Evolutionary conservation across 139 green algal species (phyloP).

Genomic region (Micractinium sp.): DNA sequence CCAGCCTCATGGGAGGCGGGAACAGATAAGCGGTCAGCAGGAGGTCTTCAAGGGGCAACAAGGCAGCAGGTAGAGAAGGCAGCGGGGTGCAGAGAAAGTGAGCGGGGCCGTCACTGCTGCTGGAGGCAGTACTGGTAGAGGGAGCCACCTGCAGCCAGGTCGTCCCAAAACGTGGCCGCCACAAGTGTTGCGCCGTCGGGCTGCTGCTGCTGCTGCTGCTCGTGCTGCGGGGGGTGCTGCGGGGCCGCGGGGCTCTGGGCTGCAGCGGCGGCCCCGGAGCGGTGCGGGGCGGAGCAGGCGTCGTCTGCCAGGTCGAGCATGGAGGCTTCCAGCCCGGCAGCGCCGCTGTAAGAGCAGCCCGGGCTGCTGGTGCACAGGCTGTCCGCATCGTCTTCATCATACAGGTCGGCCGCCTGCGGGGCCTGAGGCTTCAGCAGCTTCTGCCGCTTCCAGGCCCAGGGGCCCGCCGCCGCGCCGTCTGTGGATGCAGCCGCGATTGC

Average conservation of each 20-base stretch:
- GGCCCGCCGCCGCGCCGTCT: not conserved
- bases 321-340: not conserved
- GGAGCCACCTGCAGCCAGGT: not conserved
- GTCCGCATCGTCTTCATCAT: not conserved
- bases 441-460: not conserved
- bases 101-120: too few species aligned
- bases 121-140: constrained; percentile 26
- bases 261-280: not conserved
- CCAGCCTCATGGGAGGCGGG: not conserved
- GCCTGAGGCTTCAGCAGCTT: not conserved
- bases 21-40: too few species aligned
- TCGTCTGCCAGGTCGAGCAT: constrained; percentile 27
- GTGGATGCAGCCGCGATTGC: not conserved
- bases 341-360: not conserved
- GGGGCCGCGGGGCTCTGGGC: not conserved
- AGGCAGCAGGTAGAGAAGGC: not conserved
- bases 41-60: too few species aligned
- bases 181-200: not conserved
- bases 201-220: not conserved
- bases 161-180: not conserved
- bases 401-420: not conserved
- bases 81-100: too few species aligned
- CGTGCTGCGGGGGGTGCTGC: not conserved
- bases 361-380: constrained; percentile 14
- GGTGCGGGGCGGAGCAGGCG: not conserved